Percentiles rank a stretch among this genome's conserved stretches.
These are phyloP conservation scores for Tolypocladium tropicale DNA, from an alignment of 2,329 filamentous ascomycete genomes.

Conservation along the genomic window DNA sequence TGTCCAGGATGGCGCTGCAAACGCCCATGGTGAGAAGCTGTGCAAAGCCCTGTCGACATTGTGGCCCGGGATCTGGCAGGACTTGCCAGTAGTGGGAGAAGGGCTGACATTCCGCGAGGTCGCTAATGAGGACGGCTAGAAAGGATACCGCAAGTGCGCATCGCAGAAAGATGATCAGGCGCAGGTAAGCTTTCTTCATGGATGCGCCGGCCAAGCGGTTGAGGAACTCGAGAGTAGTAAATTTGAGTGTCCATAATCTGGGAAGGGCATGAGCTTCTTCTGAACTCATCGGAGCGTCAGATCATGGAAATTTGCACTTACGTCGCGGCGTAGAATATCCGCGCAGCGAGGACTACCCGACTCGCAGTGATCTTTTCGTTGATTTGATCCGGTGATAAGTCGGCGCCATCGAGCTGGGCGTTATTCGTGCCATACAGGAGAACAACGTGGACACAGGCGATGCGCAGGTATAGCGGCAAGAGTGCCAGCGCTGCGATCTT, in stretches of 20 bases:
- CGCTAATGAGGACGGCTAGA: constrained; percentile 68
- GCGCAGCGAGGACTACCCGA: constrained; percentile 66
- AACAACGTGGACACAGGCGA: constrained; percentile 83
- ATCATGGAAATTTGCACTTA: constrained; percentile 40
- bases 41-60: constrained; percentile 76
- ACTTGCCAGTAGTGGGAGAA: constrained; percentile 71
- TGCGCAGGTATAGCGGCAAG: constrained; percentile 71
- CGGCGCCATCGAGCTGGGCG: constrained; percentile 46
- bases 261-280: background rate
- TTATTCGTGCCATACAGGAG: constrained; percentile 89
- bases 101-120: constrained; percentile 73
- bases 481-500: constrained; percentile 73
- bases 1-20: constrained; percentile 79
- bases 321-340: constrained; percentile 86
- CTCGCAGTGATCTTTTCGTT: constrained; percentile 61
- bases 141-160: constrained; percentile 70
- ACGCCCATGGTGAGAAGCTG: constrained; percentile 83
- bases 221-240: constrained; percentile 84
- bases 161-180: constrained; percentile 61
- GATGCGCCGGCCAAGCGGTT: constrained; percentile 73
- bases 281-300: background rate
- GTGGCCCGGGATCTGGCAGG: constrained; percentile 69
- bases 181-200: constrained; percentile 69
- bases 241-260: constrained; percentile 87
- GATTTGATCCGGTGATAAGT: constrained; percentile 44